Evolutionary conservation across 108 stramenopile species (phyloP).

Genomic region (Halocafeteria seosinensis): DNA sequence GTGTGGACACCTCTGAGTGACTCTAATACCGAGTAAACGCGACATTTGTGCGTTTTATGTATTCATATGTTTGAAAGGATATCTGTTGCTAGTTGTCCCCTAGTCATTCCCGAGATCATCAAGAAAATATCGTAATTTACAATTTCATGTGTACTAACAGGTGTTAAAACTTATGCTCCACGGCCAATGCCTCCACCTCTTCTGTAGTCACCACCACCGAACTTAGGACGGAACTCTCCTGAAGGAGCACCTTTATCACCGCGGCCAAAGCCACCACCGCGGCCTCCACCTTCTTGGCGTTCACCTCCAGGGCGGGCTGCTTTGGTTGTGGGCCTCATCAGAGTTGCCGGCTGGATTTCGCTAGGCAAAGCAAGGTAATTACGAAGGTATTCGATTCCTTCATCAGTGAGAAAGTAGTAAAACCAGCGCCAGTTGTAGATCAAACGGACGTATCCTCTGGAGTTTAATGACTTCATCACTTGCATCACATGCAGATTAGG

Average conservation of each 20-base stretch:
- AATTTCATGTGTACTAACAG: no score
- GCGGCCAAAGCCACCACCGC: constrained; percentile 40
- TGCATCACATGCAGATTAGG: constrained; percentile 76
- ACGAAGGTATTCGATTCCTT: constrained; percentile 86
- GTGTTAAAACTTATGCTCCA: no score
- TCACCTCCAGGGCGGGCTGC: constrained; percentile 58
- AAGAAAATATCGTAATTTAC: no score
- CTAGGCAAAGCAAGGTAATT: constrained; percentile 71
- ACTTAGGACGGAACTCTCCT: constrained; percentile 6
- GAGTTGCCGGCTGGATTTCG: constrained; percentile 84
- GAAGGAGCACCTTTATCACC: constrained; percentile 4
- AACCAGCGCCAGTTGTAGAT: constrained; percentile 93
- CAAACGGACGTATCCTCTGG: constrained; percentile 58
- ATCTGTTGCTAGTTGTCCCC: no score
- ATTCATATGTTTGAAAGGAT: no score
- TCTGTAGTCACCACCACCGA: background rate
- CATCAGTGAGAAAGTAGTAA: constrained; percentile 86
- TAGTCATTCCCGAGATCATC: no score
- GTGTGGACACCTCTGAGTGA: no score
- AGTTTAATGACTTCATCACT: constrained; percentile 76
- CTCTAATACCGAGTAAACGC: no score
- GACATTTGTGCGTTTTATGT: no score
- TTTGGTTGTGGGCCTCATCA: constrained; percentile 52
- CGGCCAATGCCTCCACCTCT: background rate
- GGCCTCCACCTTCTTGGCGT: constrained; percentile 54